phyloP scores from a whole-genome alignment of 352 stramenopile species.

The Phytophthora cactorum region DNA sequence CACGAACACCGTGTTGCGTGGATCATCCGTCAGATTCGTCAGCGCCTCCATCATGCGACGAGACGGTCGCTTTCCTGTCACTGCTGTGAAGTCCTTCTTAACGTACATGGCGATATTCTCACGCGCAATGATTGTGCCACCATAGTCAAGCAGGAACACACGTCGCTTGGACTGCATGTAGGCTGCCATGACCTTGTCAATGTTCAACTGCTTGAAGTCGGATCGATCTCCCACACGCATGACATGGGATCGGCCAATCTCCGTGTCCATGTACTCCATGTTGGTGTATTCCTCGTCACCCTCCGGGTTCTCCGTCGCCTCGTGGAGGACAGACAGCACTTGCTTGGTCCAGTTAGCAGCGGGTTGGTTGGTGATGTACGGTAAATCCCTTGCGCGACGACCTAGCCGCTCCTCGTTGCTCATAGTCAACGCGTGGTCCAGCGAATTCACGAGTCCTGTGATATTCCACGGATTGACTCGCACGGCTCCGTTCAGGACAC shows the following conservation, averaged over 20 bases:
- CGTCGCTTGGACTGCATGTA: conserved; percentile 88
- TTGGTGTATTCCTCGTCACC: conserved; percentile 83
- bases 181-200: conserved; percentile 81
- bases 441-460: conserved; percentile 86
- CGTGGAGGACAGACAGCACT: conserved; percentile 91
- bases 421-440: conserved; percentile 96
- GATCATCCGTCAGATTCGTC: conserved; percentile 88
- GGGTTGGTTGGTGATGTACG: conserved; percentile 94
- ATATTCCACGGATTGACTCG: conserved; percentile 98
- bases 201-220: conserved; percentile 88
- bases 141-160: conserved; percentile 98
- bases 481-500: conserved; percentile 96
- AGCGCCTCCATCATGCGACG: conserved; percentile 90
- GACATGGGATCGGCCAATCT: conserved; percentile 79
- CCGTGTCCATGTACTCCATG: conserved; percentile 90
- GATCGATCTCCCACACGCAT: conserved; percentile 66
- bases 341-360: conserved; percentile 97
- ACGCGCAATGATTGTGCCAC: conserved; percentile 94
- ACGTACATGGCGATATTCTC: conserved; percentile 96
- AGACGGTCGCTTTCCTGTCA: conserved; percentile 93
- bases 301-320: conserved; percentile 73
- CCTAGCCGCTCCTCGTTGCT: conserved; percentile 87
- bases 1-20: conserved; percentile 97
- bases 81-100: conserved; percentile 95
- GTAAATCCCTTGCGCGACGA: conserved; percentile 94